phyloP scores from a whole-genome alignment of 805 yeast species.

The Candida boleticola region DNA sequence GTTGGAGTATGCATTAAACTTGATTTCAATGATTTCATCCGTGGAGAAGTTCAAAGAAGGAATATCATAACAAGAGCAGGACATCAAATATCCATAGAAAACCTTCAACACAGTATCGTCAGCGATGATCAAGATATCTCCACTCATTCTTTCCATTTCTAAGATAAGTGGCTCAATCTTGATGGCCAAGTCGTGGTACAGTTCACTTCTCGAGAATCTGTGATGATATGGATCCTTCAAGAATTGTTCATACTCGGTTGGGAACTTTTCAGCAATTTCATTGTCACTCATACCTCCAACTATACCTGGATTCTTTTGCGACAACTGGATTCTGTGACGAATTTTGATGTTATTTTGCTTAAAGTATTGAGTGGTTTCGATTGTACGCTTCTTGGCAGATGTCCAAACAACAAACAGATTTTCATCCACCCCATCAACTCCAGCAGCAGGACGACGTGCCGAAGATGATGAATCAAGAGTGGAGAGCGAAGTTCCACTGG shows the following conservation, averaged over 20 bases:
- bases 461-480: conserved; percentile 8
- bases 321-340: conserved; percentile 75
- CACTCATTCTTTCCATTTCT: conserved; percentile 90
- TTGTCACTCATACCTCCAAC: conserved; percentile 66
- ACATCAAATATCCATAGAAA: conserved; percentile 92
- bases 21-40: conserved; percentile 80
- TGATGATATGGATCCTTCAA: conserved; percentile 85
- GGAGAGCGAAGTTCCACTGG: conserved; percentile 14
- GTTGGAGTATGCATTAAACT: conserved; percentile 83
- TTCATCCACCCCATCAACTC: conserved; percentile 36
- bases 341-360: conserved; percentile 60
- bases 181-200: conserved; percentile 93
- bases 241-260: conserved; percentile 67
- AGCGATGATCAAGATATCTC: conserved; percentile 85
- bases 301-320: conserved; percentile 87
- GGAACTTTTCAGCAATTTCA: conserved; percentile 58
- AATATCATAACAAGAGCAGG: conserved; percentile 81
- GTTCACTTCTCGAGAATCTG: conserved; percentile 88
- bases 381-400: conserved; percentile 81
- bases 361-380: conserved; percentile 74
- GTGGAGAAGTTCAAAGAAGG: conserved; percentile 77
- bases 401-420: conserved; percentile 89
- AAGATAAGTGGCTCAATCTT: conserved; percentile 89
- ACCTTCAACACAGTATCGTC: conserved; percentile 90
- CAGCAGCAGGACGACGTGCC: conserved; percentile 43